Evolutionary conservation across 2,329 filamentous ascomycete genomes (phyloP).

Genomic region (Emmonsiellopsis sp.): DNA sequence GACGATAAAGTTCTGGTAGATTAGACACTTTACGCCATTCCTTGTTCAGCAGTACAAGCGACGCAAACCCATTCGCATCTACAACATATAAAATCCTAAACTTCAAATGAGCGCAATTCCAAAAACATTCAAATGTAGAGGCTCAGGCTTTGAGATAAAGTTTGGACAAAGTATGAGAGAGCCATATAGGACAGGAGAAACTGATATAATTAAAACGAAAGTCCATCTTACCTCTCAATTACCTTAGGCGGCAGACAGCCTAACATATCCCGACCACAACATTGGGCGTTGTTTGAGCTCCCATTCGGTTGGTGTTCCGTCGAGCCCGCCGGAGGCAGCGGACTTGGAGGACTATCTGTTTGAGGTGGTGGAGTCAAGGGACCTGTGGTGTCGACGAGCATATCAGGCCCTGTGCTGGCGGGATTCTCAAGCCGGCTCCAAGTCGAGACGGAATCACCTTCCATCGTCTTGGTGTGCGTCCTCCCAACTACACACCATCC

Average conservation of each 20-base stretch:
- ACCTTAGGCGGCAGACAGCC: slow-evolving; percentile 5
- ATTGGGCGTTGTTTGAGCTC: not conserved
- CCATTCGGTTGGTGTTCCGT: not conserved
- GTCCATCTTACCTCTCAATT: slow-evolving; percentile 10
- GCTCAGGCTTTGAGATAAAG: too few relatives aligned
- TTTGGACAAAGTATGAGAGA: too few relatives aligned
- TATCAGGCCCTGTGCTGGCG: not conserved
- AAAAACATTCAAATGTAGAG: not conserved
- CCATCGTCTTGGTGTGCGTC: slow-evolving; percentile 8
- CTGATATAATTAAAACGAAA: too few relatives aligned
- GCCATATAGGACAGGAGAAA: too few relatives aligned
- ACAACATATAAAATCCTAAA: slow-evolving; percentile 38
- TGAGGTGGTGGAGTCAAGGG: not conserved
- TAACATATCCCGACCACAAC: not conserved
- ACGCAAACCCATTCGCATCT: slow-evolving; percentile 41
- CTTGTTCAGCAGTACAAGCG: slow-evolving; percentile 35
- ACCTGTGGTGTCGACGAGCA: not conserved
- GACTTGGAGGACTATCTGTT: not conserved
- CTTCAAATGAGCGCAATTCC: slow-evolving; percentile 5
- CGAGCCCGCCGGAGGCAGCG: not conserved
- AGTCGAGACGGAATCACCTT: slow-evolving; percentile 7
- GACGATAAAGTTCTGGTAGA: slow-evolving; percentile 35
- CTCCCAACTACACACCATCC: slow-evolving; percentile 8
- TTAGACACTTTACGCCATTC: slow-evolving; percentile 37
- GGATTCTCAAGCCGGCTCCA: slow-evolving; percentile 8